Evolutionary conservation across 1,284 basidiomycete genomes (phyloP), one percentile per base, ranked within the genome.

Genomic region (Microbotryum lychnidis-dioicae): DNA sequence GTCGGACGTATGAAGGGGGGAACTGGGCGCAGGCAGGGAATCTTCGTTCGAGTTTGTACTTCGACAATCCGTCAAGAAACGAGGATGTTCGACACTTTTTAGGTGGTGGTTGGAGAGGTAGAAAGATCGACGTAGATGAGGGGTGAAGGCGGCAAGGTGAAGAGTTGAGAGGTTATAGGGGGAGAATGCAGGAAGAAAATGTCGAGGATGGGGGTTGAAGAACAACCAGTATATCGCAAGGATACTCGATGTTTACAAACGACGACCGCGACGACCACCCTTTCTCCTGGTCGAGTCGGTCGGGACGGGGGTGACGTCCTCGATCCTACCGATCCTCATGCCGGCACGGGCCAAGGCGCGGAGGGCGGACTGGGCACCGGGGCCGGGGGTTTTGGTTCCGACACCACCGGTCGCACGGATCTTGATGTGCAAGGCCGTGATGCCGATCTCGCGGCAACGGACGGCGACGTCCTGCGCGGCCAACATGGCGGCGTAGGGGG

Each of bases 261-360:
- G 91, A 77, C 93, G 90, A 92, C 94, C 94, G 82, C 94, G 92
- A 74, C 94, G 91, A 94, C 94, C 94, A 87, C 94, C 94, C 92
- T 92, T 98, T 81, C 92, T 85, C 75, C 94, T 86, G 73, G 94
- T 98, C 69, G 87, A 92, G 79, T 98, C 96, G 66, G 93, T 94
- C 66, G 94, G 94, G 69, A 94, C 85, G 72, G 94, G 94, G 62
- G 94, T 98, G 65, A 97, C 94, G 73, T 82, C 80, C 72, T 75
- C 61, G 54, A 57, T 97, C 72, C 94, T 85, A 68, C 94, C 96
- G 73, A 99, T 97, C 73, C 89, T 83, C 92, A 99, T 97, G 62
- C 96, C 94, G 67, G 94, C 87, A 81, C 96, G 93, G 74, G 94
- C 96, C 66, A 98, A 87, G 61, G 94, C 94, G 79, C 94, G 91